Base-by-base conservation (phyloP, 163 green algal species). In the Chlamydomonas reinhardtii region DNA sequence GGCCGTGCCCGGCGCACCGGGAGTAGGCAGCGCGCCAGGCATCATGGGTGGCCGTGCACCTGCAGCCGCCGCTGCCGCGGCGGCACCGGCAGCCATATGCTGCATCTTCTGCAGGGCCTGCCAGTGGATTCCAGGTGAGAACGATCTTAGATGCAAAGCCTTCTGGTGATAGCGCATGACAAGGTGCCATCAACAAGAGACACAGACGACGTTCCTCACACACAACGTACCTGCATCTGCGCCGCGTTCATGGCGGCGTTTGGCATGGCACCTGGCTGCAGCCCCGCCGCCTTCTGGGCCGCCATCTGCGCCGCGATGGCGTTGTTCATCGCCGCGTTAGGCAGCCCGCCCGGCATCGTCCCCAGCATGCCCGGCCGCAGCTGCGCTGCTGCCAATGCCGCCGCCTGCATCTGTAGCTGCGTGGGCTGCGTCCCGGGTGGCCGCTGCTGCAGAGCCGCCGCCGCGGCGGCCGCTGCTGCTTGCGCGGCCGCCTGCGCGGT, bases 91-190 rank as follows among this genome's bases (percentile, higher is more conserved):
- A 32, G 48, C 52, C 54, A 79, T 79, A 59, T 86, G 69, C 70
- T 74, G 54, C 80, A 74, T 70, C 56, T 86, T 79, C 35, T 86
- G 80, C 54, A 80, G 56, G 32, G 70, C 80, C 80, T 86, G 69
- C 14, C 17, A 17, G 11, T 54, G 43, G 48, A 19, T 17, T 11
- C 6, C 11, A 54, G n/a, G 6, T 54, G 43, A 11, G 43, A 54
- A 54, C 43, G 11, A 54, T 54, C 8, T 54, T 11, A 54, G 43
- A 54, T 54, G 11, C 43, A n/a, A n/a, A n/a, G n/a, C n/a, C n/a
- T n/a, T n/a, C n/a, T n/a, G n/a, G n/a, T n/a, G n/a, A n/a, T n/a
- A n/a, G n/a, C n/a, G n/a, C n/a, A n/a, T n/a, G n/a, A n/a, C n/a
- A n/a, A n/a, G n/a, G n/a, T 14, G 39, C 39, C 5, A 48, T 48